phyloP scores from a whole-genome alignment of 1,139 yeast genomes.

The Candida anutae region DNA sequence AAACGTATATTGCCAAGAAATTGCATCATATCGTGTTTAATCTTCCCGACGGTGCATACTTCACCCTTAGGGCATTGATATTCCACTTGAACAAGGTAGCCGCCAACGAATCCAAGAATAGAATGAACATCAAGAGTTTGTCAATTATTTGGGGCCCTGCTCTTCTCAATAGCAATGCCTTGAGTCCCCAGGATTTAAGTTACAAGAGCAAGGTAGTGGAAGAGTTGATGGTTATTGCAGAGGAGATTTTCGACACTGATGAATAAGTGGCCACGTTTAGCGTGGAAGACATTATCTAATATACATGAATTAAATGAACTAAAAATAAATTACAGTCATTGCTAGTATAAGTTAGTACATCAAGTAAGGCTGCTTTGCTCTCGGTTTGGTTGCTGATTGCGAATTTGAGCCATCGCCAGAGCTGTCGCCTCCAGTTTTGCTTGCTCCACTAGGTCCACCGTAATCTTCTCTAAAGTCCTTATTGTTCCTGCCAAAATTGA shows the following conservation, averaged over 20 bases:
- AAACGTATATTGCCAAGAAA: constrained; percentile 55
- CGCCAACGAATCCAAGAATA: constrained; percentile 51
- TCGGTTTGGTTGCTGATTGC: too few relatives aligned
- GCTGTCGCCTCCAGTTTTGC: constrained; percentile 6
- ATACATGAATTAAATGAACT: too few relatives aligned
- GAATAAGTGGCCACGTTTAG: constrained; percentile 17
- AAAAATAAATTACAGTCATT: too few relatives aligned
- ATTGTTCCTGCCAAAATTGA: constrained; percentile 13
- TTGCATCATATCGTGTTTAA: constrained; percentile 83
- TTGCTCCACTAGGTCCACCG: constrained; percentile 5
- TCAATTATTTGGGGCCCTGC: constrained; percentile 96
- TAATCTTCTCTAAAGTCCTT: constrained; percentile 5
- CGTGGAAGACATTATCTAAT: too few relatives aligned
- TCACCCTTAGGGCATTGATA: constrained; percentile 75
- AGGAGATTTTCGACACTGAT: constrained; percentile 75
- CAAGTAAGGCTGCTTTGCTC: too few relatives aligned
- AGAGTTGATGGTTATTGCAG: constrained; percentile 76
- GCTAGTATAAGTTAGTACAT: too few relatives aligned
- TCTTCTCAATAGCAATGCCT: constrained; percentile 55
- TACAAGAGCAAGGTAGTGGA: constrained; percentile 78
- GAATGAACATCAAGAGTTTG: constrained; percentile 75
- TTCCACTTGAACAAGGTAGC: constrained; percentile 80
- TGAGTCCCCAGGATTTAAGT: constrained; percentile 70
- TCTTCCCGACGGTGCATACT: constrained; percentile 90
- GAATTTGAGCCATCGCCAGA: constrained; percentile 11